Conservation (phyloP, 371 early-diverging fungal genomes). For the Funneliformis caledonium region DNA sequence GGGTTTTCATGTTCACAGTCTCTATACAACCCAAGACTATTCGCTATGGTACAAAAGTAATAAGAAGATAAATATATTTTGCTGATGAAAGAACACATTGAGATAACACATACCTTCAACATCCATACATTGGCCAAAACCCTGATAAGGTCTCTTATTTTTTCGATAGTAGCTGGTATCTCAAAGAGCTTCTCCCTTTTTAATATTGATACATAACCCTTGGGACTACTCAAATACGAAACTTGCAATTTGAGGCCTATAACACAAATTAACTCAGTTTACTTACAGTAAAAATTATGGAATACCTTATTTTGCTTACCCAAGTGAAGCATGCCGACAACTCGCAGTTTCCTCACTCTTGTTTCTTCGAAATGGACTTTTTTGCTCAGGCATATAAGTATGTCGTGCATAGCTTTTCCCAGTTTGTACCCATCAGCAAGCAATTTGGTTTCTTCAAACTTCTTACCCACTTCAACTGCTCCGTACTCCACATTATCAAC, state of each 20-base stretch:
- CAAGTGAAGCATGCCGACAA: slow-evolving; percentile 26
- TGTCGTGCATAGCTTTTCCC: slow-evolving; percentile 10
- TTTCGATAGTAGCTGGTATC: slow-evolving; percentile 20
- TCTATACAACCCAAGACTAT: slow-evolving; percentile 9
- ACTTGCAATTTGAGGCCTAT: slow-evolving; percentile 36
- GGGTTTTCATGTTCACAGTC: slow-evolving; percentile 7
- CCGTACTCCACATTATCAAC: slow-evolving; percentile 16
- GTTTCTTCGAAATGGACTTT: slow-evolving; percentile 26
- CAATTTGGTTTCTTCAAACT: slow-evolving; percentile 31
- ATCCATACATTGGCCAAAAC: slow-evolving; percentile 4
- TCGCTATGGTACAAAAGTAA: neutral
- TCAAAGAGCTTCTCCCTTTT: slow-evolving; percentile 16
- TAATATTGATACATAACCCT: slow-evolving; percentile 8
- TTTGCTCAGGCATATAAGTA: slow-evolving; percentile 21
- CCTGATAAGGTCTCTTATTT: slow-evolving; percentile 28
- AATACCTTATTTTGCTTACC: slow-evolving; percentile 26
- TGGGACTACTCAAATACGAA: slow-evolving; percentile 24
- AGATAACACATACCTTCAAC: neutral
- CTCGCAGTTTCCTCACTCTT: slow-evolving; percentile 16
- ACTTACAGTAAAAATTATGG: neutral
- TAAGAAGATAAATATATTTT: neutral
- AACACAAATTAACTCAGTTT: slow-evolving; percentile 31
- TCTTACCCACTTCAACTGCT: slow-evolving; percentile 31
- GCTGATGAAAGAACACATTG: neutral
- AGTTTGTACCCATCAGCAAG: slow-evolving; percentile 29